Conservation (phyloP, 805 yeast genomes). For the Phaffomyces antillensis region DNA sequence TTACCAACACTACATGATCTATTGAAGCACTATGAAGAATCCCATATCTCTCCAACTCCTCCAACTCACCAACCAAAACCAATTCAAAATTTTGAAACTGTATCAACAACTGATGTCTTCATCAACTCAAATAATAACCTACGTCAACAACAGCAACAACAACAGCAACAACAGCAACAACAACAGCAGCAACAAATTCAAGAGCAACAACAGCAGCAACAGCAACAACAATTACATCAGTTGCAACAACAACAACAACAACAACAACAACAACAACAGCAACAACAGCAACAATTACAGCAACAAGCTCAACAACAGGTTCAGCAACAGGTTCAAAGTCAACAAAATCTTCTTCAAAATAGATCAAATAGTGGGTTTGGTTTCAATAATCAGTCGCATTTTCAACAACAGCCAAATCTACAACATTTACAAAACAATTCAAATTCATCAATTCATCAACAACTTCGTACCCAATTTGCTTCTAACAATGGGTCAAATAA, state of each 20-base stretch:
- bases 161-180: constrained; percentile 41
- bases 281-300: constrained; percentile 14
- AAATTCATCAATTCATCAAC: constrained; percentile 10
- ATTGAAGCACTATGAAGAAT: constrained; percentile 91
- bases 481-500: background rate
- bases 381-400: constrained; percentile 1
- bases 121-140: constrained; percentile 31
- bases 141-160: constrained; percentile 8
- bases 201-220: constrained; percentile 8
- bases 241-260: constrained; percentile 11
- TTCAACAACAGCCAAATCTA: constrained; percentile 9
- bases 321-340: constrained; percentile 9
- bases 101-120: constrained; percentile 89
- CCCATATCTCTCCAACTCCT: constrained; percentile 70
- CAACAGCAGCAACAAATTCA: constrained; percentile 5
- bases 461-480: constrained; percentile 11
- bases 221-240: constrained; percentile 13
- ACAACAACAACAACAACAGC: constrained; percentile 11
- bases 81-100: constrained; percentile 73
- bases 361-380: background rate
- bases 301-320: constrained; percentile 6
- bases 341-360: background rate
- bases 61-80: constrained; percentile 41
- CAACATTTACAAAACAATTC: constrained; percentile 15
- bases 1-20: constrained; percentile 92